Conservation (phyloP, 129 eudicot genomes). For the Centella asiatica region DNA sequence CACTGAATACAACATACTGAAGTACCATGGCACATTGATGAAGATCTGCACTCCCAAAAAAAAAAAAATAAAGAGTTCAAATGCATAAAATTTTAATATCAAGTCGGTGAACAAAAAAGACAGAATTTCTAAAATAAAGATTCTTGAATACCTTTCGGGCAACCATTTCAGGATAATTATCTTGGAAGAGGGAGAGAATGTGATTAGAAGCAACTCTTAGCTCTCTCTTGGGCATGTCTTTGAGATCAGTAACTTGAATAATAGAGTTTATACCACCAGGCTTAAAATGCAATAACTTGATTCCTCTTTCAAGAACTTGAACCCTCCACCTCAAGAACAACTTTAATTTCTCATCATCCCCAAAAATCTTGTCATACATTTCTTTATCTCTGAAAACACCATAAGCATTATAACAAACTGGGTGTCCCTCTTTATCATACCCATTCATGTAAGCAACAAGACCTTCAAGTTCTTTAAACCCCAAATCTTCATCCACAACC, state of each 20-base stretch:
- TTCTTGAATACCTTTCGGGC: conserved; percentile 60
- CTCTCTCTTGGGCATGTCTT: conserved; percentile 96
- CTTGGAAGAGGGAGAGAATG: conserved; percentile 77
- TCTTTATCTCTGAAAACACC: conserved; percentile 81
- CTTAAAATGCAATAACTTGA: conserved; percentile 64
- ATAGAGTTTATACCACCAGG: conserved; percentile 89
- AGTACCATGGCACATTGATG: conserved; percentile 99
- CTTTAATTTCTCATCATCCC: conserved; percentile 64
- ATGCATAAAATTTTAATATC: conserved; percentile 1
- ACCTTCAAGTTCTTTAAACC: conserved; percentile 79
- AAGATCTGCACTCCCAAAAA: conserved; percentile 52
- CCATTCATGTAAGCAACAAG: conserved; percentile 92
- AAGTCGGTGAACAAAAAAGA: neutral
- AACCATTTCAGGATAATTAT: conserved; percentile 98
- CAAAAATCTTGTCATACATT: conserved; percentile 74
- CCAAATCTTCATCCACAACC: conserved; percentile 72
- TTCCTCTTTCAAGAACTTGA: conserved; percentile 87
- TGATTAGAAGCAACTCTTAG: conserved; percentile 91
- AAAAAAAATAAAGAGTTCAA: neutral
- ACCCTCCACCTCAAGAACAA: conserved; percentile 89
- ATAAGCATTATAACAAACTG: conserved; percentile 89
- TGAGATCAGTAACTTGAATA: conserved; percentile 90
- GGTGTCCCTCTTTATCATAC: conserved; percentile 73
- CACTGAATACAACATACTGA: conserved; percentile 81
- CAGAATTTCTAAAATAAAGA: neutral